Percentiles rank a stretch among this genome's conserved stretches.
Conservation (phyloP, 1,284 basidiomycete genomes). For the Apiotrichum domesticum region DNA sequence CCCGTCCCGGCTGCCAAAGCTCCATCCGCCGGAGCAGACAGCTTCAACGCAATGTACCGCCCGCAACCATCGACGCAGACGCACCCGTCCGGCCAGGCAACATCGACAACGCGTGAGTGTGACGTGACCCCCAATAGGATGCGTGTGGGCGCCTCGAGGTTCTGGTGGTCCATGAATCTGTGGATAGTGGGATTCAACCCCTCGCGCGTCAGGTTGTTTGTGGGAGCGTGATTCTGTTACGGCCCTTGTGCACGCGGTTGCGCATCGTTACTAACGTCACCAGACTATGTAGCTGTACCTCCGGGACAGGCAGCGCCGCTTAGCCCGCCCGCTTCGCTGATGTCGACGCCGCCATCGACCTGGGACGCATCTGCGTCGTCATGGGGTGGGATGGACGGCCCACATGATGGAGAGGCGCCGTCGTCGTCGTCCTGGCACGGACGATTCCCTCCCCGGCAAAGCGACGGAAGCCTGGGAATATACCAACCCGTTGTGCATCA, state of each 20-base stretch:
- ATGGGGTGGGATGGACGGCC: constrained; percentile 23
- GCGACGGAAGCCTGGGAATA: background rate
- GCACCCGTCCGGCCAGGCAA: background rate
- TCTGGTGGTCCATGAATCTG: too few relatives aligned
- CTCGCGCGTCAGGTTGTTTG: too few relatives aligned
- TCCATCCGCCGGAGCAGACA: background rate
- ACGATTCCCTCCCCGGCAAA: constrained; percentile 3
- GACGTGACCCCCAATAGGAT: too few relatives aligned
- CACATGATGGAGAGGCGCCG: constrained; percentile 8
- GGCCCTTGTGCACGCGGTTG: too few relatives aligned
- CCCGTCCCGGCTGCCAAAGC: background rate
- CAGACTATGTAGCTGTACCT: constrained; percentile 17
- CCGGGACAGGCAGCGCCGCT: constrained; percentile 22
- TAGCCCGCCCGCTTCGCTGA: constrained; percentile 35
- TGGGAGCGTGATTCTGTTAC: too few relatives aligned
- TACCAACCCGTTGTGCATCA: constrained; percentile 4
- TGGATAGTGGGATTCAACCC: too few relatives aligned
- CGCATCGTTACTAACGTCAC: too few relatives aligned
- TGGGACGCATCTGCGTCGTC: constrained; percentile 27
- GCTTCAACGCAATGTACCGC: constrained; percentile 4
- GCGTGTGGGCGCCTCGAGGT: too few relatives aligned
- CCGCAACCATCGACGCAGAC: constrained; percentile 2
- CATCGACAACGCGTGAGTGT: constrained; percentile 6
- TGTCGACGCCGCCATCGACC: constrained; percentile 33
- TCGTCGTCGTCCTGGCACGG: constrained; percentile 9